A percentile compares a stretch with the other conserved stretches of the same genome.
phyloP scores from a whole-genome alignment of 805 yeast genomes.

The Metschnikowia dekortorum region DNA sequence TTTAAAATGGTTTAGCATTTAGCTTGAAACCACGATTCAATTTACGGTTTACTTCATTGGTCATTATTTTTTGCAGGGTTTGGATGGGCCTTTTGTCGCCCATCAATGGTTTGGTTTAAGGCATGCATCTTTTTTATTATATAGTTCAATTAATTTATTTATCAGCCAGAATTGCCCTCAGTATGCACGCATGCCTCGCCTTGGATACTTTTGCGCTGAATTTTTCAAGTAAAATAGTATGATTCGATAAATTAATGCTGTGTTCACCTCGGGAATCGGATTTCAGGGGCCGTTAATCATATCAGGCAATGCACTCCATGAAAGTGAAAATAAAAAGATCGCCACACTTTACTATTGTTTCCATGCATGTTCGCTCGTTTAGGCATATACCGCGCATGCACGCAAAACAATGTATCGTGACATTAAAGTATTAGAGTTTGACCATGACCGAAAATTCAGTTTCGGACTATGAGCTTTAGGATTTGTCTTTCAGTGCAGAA shows the following conservation, averaged over 20 bases:
- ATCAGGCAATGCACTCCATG: too few species aligned
- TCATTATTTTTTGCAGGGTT: constrained; percentile 1
- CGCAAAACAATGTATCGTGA: background rate
- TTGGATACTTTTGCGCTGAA: background rate
- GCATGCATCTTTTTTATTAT: background rate
- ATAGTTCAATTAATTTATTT: background rate
- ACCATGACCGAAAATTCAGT: background rate
- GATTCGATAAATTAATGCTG: too few species aligned
- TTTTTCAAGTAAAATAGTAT: too few species aligned
- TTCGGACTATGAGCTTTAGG: background rate
- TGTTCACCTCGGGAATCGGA: too few species aligned
- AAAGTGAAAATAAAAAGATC: background rate
- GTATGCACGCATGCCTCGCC: too few species aligned
- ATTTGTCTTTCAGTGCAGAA: background rate
- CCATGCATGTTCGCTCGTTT: background rate
- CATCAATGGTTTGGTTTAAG: constrained; percentile 2
- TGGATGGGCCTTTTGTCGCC: background rate
- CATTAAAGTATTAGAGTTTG: background rate
- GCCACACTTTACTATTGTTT: background rate
- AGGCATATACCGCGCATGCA: background rate
- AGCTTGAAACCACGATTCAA: background rate
- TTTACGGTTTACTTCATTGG: constrained; percentile 5
- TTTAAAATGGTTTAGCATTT: constrained; percentile 6
- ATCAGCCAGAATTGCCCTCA: background rate
- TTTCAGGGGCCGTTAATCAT: too few species aligned